Evolutionary conservation across 805 yeast genomes (phyloP), one percentile per base, ranked within the genome.

Genomic region (Ogataea glucozyma): DNA sequence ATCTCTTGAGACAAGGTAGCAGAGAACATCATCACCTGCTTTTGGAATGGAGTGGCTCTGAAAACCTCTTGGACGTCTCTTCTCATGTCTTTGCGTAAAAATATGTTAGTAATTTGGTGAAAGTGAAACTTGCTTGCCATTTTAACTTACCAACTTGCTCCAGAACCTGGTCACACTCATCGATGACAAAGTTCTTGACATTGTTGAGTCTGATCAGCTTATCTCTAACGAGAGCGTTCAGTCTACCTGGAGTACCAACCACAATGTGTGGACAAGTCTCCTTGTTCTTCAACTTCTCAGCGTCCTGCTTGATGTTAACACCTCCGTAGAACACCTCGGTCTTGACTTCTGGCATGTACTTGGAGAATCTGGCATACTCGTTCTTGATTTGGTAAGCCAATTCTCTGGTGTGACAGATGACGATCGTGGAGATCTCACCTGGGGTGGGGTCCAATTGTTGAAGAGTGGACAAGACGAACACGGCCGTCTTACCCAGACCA

Each of bases 401-500:
- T 74, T 91, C 99, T 77, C 99, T 88, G 49, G 99, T 95, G 73
- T 93, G 97, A 74, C 98, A 93, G 56, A 91, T 81, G 36, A 91
- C 98, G 61, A 93, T 75, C 43, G 95, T 91, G 41, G 96, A 81
- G 52, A 93, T 85, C 70, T 91, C 98, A 62, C 98, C 99, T 48
- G 95, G 88, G 55, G 91, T 88, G 34, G 99, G 98, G 62, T 93
- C 98, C 62, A 91, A 77, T 73, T 91, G 97, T 72, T 91, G 98
- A 64, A 91, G 78, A 49, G 99, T 91, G 19, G 97, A 87, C 60
- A 91, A 77, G 47, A 91, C 98, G 59, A 91, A 91, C 44, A 91
- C 98, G 34, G 99, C 99, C 47, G 99, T 91, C 70, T 91, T 91
- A 83, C 99, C 99, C 57, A 93, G 78, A 85, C 99, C 99, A 35